These are phyloP conservation scores for Colletotrichum trifolii DNA, from an alignment of 2,329 filamentous ascomycete genomes.

Conservation along the genomic window DNA sequence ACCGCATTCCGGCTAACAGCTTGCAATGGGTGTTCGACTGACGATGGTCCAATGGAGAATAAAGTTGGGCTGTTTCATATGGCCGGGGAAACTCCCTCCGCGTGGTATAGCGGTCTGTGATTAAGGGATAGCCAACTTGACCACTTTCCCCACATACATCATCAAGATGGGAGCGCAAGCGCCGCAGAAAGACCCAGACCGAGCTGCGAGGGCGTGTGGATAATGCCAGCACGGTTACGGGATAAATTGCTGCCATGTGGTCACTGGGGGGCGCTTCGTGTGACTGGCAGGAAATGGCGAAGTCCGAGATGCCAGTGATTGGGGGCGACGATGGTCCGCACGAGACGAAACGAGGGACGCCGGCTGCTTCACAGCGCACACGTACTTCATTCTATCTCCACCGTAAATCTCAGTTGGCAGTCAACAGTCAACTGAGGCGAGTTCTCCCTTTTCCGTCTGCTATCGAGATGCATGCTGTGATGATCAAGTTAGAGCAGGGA, in stretches of 20 bases:
- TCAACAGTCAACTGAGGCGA: neutral
- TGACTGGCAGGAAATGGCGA: neutral
- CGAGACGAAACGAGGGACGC: no score
- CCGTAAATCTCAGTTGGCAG: neutral
- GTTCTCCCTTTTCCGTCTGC: neutral
- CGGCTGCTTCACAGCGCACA: no score
- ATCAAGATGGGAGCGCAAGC: slow-evolving; percentile 17
- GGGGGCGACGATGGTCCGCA: no score
- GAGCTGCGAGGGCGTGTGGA: slow-evolving; percentile 9
- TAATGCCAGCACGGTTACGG: slow-evolving; percentile 15
- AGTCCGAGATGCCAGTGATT: no score
- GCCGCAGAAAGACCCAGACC: neutral
- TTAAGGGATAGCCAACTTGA: slow-evolving; percentile 23
- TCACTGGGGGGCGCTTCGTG: neutral
- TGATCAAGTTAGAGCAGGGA: neutral
- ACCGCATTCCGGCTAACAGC: neutral
- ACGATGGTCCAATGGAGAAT: slow-evolving; percentile 15
- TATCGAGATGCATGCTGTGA: no score
- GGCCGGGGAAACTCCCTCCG: slow-evolving; percentile 26
- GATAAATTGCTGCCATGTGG: slow-evolving; percentile 7
- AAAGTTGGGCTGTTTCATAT: slow-evolving; percentile 28
- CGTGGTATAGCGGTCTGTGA: slow-evolving; percentile 28
- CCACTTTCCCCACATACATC: slow-evolving; percentile 22
- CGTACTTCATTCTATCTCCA: no score
- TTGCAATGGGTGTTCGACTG: slow-evolving; percentile 4